These are phyloP conservation scores for Cryptosporidium tyzzeri DNA, from an alignment of 169 alveolate genomes.

Conservation along the genomic window DNA sequence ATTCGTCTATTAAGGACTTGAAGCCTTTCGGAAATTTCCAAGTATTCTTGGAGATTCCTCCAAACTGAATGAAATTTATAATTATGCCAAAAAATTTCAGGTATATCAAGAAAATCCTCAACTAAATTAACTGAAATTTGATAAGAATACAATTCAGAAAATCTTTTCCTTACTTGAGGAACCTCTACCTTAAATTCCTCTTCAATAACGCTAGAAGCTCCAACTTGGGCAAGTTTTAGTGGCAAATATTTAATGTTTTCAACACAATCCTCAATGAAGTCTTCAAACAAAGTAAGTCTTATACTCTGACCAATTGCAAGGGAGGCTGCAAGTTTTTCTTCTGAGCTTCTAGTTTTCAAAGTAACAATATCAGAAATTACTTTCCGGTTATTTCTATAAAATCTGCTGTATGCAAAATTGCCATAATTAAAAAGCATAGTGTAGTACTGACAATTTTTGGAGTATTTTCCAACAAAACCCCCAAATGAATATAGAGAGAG, in stretches of 20 bases:
- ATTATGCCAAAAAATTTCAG: constrained; percentile 82
- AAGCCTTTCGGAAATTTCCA: constrained; percentile 56
- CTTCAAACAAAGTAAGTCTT: constrained; percentile 79
- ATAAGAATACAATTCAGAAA: constrained; percentile 79
- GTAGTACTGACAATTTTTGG: constrained; percentile 37
- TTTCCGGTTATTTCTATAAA: constrained; percentile 63
- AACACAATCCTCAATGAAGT: constrained; percentile 80
- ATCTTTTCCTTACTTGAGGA: constrained; percentile 73
- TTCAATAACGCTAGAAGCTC: constrained; percentile 78
- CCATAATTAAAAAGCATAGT: constrained; percentile 76
- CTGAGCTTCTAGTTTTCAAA: constrained; percentile 78
- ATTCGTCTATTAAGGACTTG: constrained; percentile 58
- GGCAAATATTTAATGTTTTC: constrained; percentile 77
- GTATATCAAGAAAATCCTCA: constrained; percentile 83
- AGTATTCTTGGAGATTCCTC: constrained; percentile 49
- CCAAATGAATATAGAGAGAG: constrained; percentile 75
- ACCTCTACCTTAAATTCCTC: constrained; percentile 60
- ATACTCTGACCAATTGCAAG: constrained; percentile 81
- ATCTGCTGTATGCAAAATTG: constrained; percentile 49
- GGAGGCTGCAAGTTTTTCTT: constrained; percentile 80
- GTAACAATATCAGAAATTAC: constrained; percentile 76
- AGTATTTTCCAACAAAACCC: constrained; percentile 33
- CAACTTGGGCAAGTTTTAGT: constrained; percentile 79
- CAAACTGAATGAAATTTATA: constrained; percentile 56
- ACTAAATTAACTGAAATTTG: constrained; percentile 81